Percentiles rank a stretch among this genome's conserved stretches.
These are phyloP conservation scores for Neoboletus brunneissimus DNA, from an alignment of 768 basidiomycete genomes.

Conservation along the genomic window DNA sequence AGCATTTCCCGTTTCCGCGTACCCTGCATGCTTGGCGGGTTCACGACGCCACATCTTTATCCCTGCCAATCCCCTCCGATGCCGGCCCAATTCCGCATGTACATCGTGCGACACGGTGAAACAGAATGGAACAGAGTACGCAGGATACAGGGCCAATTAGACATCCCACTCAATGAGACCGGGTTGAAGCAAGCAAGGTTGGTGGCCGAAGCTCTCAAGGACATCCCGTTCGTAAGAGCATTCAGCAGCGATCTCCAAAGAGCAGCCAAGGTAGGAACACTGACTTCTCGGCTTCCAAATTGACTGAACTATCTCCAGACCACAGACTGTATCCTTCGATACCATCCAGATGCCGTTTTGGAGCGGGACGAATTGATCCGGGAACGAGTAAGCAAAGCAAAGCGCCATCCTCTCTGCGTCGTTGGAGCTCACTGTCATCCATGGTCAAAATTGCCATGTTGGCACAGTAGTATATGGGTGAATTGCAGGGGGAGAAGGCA, in stretches of 20 bases:
- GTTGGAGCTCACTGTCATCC: not conserved
- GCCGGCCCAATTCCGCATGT: constrained; percentile 45
- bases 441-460: not conserved
- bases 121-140: constrained; percentile 62
- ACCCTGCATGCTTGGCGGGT: no score
- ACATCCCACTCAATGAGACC: constrained; percentile 60
- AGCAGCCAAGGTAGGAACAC: constrained; percentile 54
- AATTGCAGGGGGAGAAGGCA: constrained; percentile 49
- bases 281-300: not conserved
- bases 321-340: constrained; percentile 56
- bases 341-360: constrained; percentile 47
- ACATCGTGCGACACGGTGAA: constrained; percentile 76
- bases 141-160: constrained; percentile 74
- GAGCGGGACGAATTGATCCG: constrained; percentile 48
- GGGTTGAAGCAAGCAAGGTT: constrained; percentile 59
- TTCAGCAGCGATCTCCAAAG: constrained; percentile 72
- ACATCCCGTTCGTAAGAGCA: constrained; percentile 54
- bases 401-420: not conserved
- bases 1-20: no score
- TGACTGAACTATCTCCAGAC: constrained; percentile 44
- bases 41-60: not conserved
- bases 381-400: constrained; percentile 53
- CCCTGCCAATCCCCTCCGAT: constrained; percentile 9
- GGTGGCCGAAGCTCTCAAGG: constrained; percentile 52
- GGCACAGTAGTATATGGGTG: constrained; percentile 53